Conservation (phyloP, 108 stramenopile species). For the Aurantiochytrium sp. region DNA sequence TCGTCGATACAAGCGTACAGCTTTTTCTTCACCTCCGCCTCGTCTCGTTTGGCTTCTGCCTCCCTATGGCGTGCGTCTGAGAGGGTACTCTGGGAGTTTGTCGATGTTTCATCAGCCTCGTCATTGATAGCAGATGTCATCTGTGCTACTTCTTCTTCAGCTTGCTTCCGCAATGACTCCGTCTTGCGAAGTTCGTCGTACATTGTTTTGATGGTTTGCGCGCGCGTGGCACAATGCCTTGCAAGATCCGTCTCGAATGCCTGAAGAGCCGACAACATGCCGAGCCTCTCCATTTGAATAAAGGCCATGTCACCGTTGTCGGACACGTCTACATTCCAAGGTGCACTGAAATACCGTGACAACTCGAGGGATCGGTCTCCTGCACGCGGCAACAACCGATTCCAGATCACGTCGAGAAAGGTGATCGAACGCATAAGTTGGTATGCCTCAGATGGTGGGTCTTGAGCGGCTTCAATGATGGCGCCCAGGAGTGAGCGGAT, state of each 20-base stretch:
- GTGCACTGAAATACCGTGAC: not conserved
- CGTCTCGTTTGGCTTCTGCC: not conserved
- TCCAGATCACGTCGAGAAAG: not conserved
- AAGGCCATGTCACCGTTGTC: not conserved
- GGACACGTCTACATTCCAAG: not conserved
- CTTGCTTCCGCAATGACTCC: not conserved
- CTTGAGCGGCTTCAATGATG: not conserved
- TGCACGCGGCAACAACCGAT: not conserved
- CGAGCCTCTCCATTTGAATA: not conserved
- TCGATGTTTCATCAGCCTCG: not conserved
- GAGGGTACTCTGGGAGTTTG: not conserved
- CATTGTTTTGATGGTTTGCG: not conserved
- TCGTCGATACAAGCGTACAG: not conserved
- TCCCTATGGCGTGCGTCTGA: not conserved
- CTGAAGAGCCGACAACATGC: not conserved
- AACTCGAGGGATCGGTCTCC: not conserved
- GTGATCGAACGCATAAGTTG: not conserved
- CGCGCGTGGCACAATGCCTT: not conserved
- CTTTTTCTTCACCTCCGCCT: not conserved
- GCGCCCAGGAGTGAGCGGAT: not conserved
- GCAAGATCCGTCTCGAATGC: not conserved
- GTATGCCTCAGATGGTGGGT: not conserved
- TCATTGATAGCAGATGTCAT: not conserved
- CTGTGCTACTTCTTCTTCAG: not conserved
- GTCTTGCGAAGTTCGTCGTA: not conserved